phyloP scores from a whole-genome alignment of 345 rosid genomes.

The Trapa bicornis region DNA sequence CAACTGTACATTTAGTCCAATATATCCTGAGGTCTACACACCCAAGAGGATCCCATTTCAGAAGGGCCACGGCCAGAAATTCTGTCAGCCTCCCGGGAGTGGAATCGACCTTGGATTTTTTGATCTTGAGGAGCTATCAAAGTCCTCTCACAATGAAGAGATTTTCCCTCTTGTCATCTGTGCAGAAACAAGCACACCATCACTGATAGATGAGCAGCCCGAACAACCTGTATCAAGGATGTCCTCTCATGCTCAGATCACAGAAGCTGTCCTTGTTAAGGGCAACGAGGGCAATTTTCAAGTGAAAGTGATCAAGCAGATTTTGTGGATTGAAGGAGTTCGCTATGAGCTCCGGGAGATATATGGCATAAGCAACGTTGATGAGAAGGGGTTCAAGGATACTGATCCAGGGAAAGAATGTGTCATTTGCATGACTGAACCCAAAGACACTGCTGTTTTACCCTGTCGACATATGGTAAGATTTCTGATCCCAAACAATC shows the following conservation, averaged over 20 bases:
- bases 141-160: conserved; percentile 15
- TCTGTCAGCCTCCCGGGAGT: conserved; percentile 28
- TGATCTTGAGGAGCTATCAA: conserved; percentile 21
- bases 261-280: conserved; percentile 26
- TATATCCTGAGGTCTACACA: conserved; percentile 17
- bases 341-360: conserved; percentile 35
- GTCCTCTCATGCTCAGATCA: conserved; percentile 28
- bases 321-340: conserved; percentile 24
- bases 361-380: conserved; percentile 24
- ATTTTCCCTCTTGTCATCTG: conserved; percentile 30
- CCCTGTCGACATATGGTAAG: conserved; percentile 48
- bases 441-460: conserved; percentile 29
- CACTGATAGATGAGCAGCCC: conserved; percentile 8
- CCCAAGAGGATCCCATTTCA: conserved; percentile 24
- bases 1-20: conserved; percentile 23
- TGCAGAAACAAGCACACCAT: conserved; percentile 22
- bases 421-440: conserved; percentile 37
- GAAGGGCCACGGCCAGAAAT: conserved; percentile 30
- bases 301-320: conserved; percentile 31
- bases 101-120: conserved; percentile 36
- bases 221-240: conserved; percentile 7
- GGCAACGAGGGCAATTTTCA: conserved; percentile 17
- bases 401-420: conserved; percentile 30
- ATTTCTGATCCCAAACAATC: not conserved
- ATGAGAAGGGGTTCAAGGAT: conserved; percentile 14